Base-by-base conservation (phyloP, 345 rosid genomes). In the Eucalyptus curtisii region DNA sequence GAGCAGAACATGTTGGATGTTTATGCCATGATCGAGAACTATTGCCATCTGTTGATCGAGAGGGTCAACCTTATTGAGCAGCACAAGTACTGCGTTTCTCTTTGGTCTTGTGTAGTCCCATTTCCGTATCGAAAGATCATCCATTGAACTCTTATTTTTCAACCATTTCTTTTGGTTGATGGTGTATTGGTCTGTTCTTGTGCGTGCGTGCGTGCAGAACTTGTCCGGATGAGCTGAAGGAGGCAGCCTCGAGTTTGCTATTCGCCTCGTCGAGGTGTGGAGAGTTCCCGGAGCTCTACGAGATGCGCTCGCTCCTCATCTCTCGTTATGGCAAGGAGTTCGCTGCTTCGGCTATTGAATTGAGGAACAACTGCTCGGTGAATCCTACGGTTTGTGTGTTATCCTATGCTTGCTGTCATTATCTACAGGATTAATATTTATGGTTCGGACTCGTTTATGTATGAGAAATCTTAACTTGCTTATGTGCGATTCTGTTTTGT, bases 231-330 rank as follows among this genome's bases (percentile, higher is more conserved):
- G 99, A 98, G 91, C 90, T 97, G 90, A 90, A 91, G 52, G 99
- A 97, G 93, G 95, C 98, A 55, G 90, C 95, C 33, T 94, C 98
- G 8, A 92, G 95, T 48, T 92, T 98, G 94, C 89, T 95, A 53
- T 97, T 90, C 71, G 97, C 96, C 5, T 95, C 99, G 48, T 93
- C 97, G 2, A 94, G 99, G 86, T 94, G 97, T 20, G 99, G 99
- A 3, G 99, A 98, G 5, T 95, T 97, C 87, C 99, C 99, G 13
- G 99, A 98, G 94, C 96, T 98, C 90, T 95, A 91, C 89, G 97
- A 98, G 91, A 92, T 98, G 90, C 98, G 99, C 45, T 91, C 87
- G 2, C 90, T 92, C 85, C 90, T 97, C 89, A 86, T 93, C 15
- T 93, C 99, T 68, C 95, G 93, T 59, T 97, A 93, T 84, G 98